Conservation (phyloP, 208 protist genomes). For the Porcisia deanei region DNA sequence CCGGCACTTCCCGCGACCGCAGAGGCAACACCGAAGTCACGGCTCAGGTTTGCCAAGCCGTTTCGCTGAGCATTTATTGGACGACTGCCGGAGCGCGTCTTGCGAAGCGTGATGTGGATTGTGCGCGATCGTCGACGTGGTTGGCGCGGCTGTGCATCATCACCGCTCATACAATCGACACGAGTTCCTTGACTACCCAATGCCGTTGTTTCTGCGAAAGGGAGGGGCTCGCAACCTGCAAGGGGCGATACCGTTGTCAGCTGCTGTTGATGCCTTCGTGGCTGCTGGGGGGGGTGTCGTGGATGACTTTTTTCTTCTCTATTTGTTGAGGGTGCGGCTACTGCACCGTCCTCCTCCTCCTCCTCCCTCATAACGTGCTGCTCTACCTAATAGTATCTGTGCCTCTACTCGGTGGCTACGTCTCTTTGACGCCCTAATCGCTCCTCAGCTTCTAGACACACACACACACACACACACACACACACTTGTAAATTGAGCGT, state of each 20-base stretch:
- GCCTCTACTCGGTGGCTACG: background rate
- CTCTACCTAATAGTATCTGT: background rate
- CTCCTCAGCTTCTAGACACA: background rate
- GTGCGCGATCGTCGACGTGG: slow-evolving; percentile 22
- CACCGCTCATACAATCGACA: background rate
- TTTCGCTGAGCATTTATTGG: slow-evolving; percentile 29
- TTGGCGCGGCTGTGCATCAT: slow-evolving; percentile 1
- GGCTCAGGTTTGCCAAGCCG: background rate
- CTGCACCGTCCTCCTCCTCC: background rate
- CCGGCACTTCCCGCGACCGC: background rate
- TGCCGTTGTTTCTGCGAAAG: background rate
- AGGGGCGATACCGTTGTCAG: background rate
- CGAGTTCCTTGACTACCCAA: background rate
- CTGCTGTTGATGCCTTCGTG: background rate
- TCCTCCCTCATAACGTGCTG: background rate
- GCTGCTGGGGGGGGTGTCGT: background rate
- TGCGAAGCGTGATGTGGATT: slow-evolving; percentile 40
- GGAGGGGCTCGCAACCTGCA: background rate
- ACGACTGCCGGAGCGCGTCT: slow-evolving; percentile 38
- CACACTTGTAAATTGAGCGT: background rate
- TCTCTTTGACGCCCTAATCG: background rate
- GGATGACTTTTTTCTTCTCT: background rate
- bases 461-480: slow-evolving; percentile 9
- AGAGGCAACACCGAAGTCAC: slow-evolving; percentile 1
- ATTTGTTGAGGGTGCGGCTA: background rate